These are phyloP conservation scores for Xylaria sp. DNA, from an alignment of 2,329 filamentous ascomycete genomes.

Conservation along the genomic window DNA sequence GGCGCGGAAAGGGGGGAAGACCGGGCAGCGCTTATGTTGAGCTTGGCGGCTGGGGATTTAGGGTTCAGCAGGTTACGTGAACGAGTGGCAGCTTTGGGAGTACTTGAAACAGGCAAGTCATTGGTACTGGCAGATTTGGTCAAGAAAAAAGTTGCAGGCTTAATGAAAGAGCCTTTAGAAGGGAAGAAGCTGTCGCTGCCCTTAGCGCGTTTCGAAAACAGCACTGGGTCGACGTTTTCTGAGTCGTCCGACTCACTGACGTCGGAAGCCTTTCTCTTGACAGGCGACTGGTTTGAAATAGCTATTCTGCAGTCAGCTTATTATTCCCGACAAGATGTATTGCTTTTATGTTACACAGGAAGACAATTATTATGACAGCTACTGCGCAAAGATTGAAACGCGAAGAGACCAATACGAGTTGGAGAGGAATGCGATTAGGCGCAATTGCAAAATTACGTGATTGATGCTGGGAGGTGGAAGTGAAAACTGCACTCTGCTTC, in stretches of 20 bases:
- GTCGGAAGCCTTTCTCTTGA: constrained; percentile 68
- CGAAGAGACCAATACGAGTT: background rate
- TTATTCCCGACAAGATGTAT: constrained; percentile 1
- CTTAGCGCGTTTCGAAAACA: constrained; percentile 70
- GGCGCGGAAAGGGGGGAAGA: constrained; percentile 71
- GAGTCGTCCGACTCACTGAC: constrained; percentile 62
- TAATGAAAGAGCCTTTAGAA: constrained; percentile 58
- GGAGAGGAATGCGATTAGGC: background rate
- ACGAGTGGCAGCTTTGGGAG: constrained; percentile 49
- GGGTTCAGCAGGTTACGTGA: constrained; percentile 61
- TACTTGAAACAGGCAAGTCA: constrained; percentile 51
- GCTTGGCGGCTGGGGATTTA: constrained; percentile 61
- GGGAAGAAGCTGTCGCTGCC: constrained; percentile 53
- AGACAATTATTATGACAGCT: constrained; percentile 1
- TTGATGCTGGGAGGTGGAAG: background rate
- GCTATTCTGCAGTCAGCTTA: constrained; percentile 53
- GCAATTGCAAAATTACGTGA: background rate
- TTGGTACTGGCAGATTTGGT: constrained; percentile 54
- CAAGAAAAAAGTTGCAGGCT: constrained; percentile 60
- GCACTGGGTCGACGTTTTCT: constrained; percentile 70
- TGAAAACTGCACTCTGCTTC: constrained; percentile 12
- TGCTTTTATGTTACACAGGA: background rate
- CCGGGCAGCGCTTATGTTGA: constrained; percentile 57
- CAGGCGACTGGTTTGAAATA: constrained; percentile 52
- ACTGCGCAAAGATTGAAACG: background rate